Evolutionary conservation across 805 yeast species (phyloP).

Genomic region (Cyberlindnera meyerae): DNA sequence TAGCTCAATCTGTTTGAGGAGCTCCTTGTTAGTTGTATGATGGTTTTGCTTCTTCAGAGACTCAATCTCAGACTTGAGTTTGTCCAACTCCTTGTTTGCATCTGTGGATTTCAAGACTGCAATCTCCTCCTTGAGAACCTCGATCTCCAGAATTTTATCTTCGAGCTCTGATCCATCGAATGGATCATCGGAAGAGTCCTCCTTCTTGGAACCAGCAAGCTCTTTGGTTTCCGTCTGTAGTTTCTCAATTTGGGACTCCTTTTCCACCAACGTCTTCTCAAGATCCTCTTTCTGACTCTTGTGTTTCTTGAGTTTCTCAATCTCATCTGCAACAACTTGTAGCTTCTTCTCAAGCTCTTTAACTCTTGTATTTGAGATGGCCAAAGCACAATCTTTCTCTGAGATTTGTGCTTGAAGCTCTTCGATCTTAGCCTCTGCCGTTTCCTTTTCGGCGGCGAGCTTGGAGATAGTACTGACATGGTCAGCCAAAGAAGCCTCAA

Average conservation of each 20-base stretch:
- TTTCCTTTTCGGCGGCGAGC: too few species aligned
- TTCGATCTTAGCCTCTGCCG: neutral
- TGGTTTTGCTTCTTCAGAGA: conserved; percentile 10
- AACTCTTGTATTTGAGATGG: too few species aligned
- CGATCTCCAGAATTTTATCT: conserved; percentile 23
- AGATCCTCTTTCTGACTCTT: too few species aligned
- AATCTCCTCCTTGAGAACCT: conserved; percentile 22
- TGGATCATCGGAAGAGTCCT: too few species aligned
- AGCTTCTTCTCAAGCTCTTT: conserved; percentile 11
- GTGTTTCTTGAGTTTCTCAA: too few species aligned
- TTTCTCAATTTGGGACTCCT: conserved; percentile 3
- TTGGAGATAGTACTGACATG: too few species aligned
- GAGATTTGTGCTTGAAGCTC: conserved; percentile 6
- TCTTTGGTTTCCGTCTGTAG: too few species aligned
- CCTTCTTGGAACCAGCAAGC: too few species aligned
- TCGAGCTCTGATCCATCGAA: conserved; percentile 20
- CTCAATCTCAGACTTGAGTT: conserved; percentile 6
- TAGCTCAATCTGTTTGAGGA: conserved; percentile 21
- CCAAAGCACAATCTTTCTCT: too few species aligned
- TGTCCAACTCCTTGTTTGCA: conserved; percentile 7
- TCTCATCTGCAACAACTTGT: too few species aligned
- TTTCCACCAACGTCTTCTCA: too few species aligned
- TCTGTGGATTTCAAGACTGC: conserved; percentile 11
- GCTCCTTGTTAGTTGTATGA: conserved; percentile 22
- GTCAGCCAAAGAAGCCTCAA: too few species aligned